Evolutionary conservation across 2,329 filamentous ascomycete species (phyloP), one percentile per base, ranked within the genome.

Genomic region (Metarhizium sp.): DNA sequence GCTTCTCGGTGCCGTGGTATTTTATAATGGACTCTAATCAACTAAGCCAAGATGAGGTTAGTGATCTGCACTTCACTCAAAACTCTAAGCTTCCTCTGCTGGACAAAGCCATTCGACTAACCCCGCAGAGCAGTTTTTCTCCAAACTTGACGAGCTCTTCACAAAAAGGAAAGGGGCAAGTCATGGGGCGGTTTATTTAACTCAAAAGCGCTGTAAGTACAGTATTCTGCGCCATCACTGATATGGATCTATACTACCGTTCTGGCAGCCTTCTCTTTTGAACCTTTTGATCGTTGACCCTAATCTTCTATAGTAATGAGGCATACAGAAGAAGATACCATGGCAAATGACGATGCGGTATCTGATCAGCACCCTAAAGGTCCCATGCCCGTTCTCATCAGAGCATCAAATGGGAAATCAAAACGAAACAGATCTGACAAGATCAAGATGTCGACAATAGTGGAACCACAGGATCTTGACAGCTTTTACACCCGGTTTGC

Each of bases 401-500:
- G 91, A 58, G 92, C 90, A 14, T 87, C 88, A 38, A 90, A 97
- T 69, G 90, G 89, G 64, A 88, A 87, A 66, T 80, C 75, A 52
- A 83, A 80, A 63, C 75, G 72, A 59, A 77, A 79, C 59, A 77
- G 78, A 55, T 70, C 75, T 45, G 69, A 78, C 55, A 85, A 86
- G 61, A 72, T 88, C 61, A 95, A 92, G 70, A 68, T 96, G 30
- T 90, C 89, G 2, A 97, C 94, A 0, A 71, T 96, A 0, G 91
- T 97, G 1, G 79, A 87, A 55, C 82, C 87, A 1, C 82, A 86
- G 56, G 82, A 87, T 5, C 70, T 97, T 11, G 91, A 95, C 54
- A 75, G 70, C 0, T 99, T 99, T 67, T 99, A 91, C 69, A 74
- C 77, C 34, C 79, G 82, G 52, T 99, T 97, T 74, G 92, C 91